phyloP scores from a whole-genome alignment of 1,139 yeast species.

The Candida sojae region DNA sequence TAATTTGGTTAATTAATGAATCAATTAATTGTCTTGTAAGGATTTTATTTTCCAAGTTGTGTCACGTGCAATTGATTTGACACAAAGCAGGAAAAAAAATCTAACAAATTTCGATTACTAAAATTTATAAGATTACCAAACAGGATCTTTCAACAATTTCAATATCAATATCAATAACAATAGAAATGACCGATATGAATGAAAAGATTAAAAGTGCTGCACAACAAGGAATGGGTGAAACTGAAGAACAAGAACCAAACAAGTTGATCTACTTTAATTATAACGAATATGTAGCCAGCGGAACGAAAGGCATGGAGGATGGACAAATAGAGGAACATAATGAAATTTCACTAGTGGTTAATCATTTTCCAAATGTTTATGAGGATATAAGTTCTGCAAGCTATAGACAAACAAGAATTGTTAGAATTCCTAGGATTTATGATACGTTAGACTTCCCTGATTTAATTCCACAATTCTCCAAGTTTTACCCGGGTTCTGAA shows the following conservation, averaged over 20 bases:
- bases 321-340: slow-evolving; percentile 2
- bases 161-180: background rate
- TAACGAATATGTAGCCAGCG: slow-evolving; percentile 56
- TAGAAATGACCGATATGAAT: slow-evolving; percentile 1
- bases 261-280: slow-evolving; percentile 56
- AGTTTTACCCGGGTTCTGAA: slow-evolving; percentile 61
- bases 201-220: background rate
- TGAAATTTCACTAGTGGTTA: slow-evolving; percentile 42
- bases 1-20: too few species aligned
- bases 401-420: slow-evolving; percentile 51
- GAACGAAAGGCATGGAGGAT: slow-evolving; percentile 14
- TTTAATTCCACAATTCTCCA: slow-evolving; percentile 61
- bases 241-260: background rate
- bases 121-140: background rate
- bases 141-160: background rate
- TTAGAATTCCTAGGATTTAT: slow-evolving; percentile 62
- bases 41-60: background rate
- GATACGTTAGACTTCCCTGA: slow-evolving; percentile 28
- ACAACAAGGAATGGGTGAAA: background rate
- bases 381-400: slow-evolving; percentile 25
- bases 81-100: background rate
- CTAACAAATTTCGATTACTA: background rate
- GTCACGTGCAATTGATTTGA: background rate
- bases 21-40: too few species aligned
- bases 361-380: slow-evolving; percentile 66